phyloP scores from a whole-genome alignment of 192 early-diverging fungal genomes.

The Phlyctochytrium planicorne region DNA sequence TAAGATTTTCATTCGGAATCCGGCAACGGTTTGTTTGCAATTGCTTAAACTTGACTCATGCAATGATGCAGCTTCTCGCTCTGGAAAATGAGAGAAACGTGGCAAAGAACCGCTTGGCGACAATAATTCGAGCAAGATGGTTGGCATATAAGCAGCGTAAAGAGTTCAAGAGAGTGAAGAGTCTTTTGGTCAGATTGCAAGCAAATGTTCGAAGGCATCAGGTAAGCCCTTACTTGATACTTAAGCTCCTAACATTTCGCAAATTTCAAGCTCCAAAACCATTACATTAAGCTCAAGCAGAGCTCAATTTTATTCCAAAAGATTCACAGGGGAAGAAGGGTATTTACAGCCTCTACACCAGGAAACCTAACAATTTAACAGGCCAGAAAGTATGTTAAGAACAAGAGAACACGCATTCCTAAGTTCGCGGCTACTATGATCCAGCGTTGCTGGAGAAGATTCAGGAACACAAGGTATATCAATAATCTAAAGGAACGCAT shows the following conservation, averaged over 20 bases:
- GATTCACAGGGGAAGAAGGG: neutral
- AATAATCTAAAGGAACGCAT: neutral
- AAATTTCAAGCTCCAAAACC: too few species aligned
- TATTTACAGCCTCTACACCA: neutral
- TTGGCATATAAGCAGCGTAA: neutral
- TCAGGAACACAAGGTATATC: neutral
- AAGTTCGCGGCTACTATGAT: neutral
- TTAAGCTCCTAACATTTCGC: too few species aligned
- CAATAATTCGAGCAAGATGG: neutral
- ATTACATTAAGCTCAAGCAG: neutral
- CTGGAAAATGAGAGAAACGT: neutral
- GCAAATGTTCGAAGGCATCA: neutral
- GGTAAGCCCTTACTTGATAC: neutral
- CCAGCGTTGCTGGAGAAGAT: neutral
- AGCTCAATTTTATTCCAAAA: neutral
- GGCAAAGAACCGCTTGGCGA: neutral
- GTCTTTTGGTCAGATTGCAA: neutral
- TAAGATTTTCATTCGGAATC: constrained; percentile 89
- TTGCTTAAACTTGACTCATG: neutral
- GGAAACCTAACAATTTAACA: neutral
- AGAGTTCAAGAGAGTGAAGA: neutral
- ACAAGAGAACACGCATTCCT: neutral
- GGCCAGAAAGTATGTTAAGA: neutral
- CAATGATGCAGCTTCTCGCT: neutral
- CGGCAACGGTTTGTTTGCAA: neutral